Conservation (phyloP, 2,329 filamentous ascomycete species). For the Talaromyces marneffei region DNA sequence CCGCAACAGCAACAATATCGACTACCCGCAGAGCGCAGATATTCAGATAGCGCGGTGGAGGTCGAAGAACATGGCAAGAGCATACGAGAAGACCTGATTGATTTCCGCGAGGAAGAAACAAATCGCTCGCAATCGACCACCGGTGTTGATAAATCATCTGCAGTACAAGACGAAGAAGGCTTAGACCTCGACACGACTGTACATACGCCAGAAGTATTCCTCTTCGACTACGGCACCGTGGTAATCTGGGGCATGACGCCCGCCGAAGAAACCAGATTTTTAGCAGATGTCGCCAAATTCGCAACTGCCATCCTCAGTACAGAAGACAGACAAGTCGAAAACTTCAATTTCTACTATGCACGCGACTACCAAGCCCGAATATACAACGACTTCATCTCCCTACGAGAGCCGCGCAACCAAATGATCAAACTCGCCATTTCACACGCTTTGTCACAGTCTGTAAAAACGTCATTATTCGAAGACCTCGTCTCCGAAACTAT, state of each 20-base stretch:
- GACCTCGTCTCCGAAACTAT: conserved; percentile 92
- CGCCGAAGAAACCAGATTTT: conserved; percentile 80
- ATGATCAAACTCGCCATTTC: conserved; percentile 98
- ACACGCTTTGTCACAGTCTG: conserved; percentile 89
- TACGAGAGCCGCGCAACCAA: conserved; percentile 90
- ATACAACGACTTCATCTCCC: conserved; percentile 97
- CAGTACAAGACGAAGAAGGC: conserved; percentile 29
- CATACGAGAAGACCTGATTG: conserved; percentile 57
- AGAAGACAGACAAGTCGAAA: conserved; percentile 89
- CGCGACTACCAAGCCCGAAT: conserved; percentile 96
- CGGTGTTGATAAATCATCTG: conserved; percentile 21
- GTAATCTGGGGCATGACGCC: conserved; percentile 98
- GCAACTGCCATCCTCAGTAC: conserved; percentile 82
- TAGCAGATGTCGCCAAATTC: conserved; percentile 92
- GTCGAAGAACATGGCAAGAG: conserved; percentile 55
- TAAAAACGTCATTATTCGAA: conserved; percentile 97
- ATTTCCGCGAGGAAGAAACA: conserved; percentile 48
- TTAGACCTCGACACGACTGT: conserved; percentile 80
- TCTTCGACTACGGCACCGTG: conserved; percentile 96
- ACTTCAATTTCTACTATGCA: conserved; percentile 99
- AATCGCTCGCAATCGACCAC: conserved; percentile 29
- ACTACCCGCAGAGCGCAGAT: conserved; percentile 57
- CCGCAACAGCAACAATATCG: conserved; percentile 16
- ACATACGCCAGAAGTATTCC: conserved; percentile 87
- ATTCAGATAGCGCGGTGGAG: conserved; percentile 62